A percentile compares a stretch with the other conserved stretches of the same genome.
Conservation (phyloP, 2,329 filamentous ascomycete genomes). For the Fusarium sp. region DNA sequence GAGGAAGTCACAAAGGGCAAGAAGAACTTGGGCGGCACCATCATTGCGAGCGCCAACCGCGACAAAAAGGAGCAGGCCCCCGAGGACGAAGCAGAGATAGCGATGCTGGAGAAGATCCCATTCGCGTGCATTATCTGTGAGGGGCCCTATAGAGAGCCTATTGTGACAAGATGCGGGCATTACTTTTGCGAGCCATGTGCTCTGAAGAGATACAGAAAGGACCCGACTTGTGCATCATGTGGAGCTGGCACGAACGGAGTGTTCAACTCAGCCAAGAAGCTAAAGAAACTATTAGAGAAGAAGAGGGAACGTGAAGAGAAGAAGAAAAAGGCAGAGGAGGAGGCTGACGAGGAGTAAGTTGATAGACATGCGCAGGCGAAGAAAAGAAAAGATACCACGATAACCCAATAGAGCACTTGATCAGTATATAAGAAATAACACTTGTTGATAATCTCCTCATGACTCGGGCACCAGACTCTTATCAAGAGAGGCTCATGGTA, state of each 20-base stretch:
- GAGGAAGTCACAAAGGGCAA: constrained; percentile 82
- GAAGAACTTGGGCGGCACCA: constrained; percentile 69
- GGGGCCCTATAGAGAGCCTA: constrained; percentile 79
- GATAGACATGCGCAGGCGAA: constrained; percentile 2
- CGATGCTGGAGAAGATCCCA: constrained; percentile 83
- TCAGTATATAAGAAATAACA: neutral
- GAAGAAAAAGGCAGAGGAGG: constrained; percentile 65
- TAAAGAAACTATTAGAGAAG: constrained; percentile 82
- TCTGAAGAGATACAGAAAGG: constrained; percentile 84
- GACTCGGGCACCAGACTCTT: constrained; percentile 22
- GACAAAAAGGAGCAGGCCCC: constrained; percentile 48
- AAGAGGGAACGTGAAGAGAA: constrained; percentile 72
- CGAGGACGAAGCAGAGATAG: constrained; percentile 70
- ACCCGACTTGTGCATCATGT: constrained; percentile 87
- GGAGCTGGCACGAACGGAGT: constrained; percentile 87
- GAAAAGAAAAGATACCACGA: constrained; percentile 24
- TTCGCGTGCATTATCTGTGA: constrained; percentile 92
- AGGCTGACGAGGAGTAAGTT: constrained; percentile 54
- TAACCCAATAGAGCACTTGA: neutral
- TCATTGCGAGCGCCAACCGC: constrained; percentile 69
- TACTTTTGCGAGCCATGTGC: constrained; percentile 97
- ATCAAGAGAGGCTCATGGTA: constrained; percentile 2
- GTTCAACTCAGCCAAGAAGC: constrained; percentile 86
- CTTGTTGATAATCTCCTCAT: constrained; percentile 6
- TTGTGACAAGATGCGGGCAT: constrained; percentile 91